Evolutionary conservation across 2,329 filamentous ascomycete species (phyloP).

Genomic region (Huntiella bhutanensis): DNA sequence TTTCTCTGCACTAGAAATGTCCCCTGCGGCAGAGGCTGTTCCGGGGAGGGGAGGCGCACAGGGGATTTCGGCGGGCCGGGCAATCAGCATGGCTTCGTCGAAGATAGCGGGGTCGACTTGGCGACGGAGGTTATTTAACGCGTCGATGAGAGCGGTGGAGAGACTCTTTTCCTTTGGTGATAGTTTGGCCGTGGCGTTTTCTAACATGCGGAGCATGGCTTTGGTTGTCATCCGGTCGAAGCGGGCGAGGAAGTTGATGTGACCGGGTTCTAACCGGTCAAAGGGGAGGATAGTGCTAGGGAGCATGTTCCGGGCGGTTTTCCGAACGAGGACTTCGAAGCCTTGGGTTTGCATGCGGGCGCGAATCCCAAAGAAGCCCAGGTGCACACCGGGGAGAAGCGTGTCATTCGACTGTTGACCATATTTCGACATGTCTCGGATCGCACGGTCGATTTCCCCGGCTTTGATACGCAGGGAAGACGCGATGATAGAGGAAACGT

Average conservation of each 20-base stretch:
- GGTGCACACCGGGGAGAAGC: conserved; percentile 32
- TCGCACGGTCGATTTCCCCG: conserved; percentile 37
- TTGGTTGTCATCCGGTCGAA: conserved; percentile 27
- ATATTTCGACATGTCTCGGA: conserved; percentile 46
- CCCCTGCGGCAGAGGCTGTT: not conserved
- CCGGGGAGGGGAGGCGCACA: conserved; percentile 14
- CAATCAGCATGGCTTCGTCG: conserved; percentile 26
- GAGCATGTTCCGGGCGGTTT: conserved; percentile 36
- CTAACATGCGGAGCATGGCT: conserved; percentile 21
- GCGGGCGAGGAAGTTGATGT: conserved; percentile 33
- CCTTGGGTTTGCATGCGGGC: conserved; percentile 32
- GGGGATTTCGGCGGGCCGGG: conserved; percentile 25
- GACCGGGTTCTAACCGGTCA: conserved; percentile 32
- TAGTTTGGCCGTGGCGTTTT: conserved; percentile 18
- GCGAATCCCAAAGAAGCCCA: conserved; percentile 39
- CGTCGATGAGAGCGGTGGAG: conserved; percentile 24
- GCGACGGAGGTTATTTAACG: conserved; percentile 23
- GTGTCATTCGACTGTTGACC: conserved; percentile 24
- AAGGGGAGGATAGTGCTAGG: conserved; percentile 38
- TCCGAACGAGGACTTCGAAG: conserved; percentile 45
- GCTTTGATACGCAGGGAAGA: conserved; percentile 56
- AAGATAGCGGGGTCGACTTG: conserved; percentile 27
- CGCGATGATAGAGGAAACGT: conserved; percentile 50
- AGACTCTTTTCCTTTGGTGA: conserved; percentile 26
- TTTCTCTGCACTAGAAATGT: not conserved